Conservation (phyloP, 2,329 filamentous ascomycete genomes). For the Sporothrix sp. region DNA sequence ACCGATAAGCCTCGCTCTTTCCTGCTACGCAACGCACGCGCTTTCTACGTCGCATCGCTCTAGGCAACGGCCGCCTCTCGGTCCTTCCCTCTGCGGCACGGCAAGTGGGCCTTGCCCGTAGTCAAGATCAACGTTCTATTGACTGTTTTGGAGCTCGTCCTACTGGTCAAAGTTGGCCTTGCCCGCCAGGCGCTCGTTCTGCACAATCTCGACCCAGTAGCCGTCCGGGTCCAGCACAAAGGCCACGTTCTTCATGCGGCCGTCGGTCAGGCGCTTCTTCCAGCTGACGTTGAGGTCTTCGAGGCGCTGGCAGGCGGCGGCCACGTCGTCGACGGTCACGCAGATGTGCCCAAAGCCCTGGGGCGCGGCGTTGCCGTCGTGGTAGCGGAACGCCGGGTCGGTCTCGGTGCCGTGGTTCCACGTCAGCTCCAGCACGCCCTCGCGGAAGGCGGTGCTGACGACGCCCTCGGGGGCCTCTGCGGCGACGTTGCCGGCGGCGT, state of each 20-base stretch:
- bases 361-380: constrained; percentile 83
- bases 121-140: too few relatives aligned
- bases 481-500: constrained; percentile 48
- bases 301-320: constrained; percentile 77
- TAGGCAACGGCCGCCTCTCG: too few relatives aligned
- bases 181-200: constrained; percentile 60
- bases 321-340: constrained; percentile 77
- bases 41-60: too few relatives aligned
- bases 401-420: constrained; percentile 81
- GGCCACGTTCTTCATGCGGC: constrained; percentile 85
- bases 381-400: constrained; percentile 73
- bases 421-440: constrained; percentile 83
- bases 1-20: too few relatives aligned
- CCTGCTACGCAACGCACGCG: too few relatives aligned
- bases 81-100: too few relatives aligned
- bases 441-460: constrained; percentile 47
- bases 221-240: constrained; percentile 83
- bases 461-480: constrained; percentile 45
- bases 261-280: constrained; percentile 94
- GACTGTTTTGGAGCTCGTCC: too few relatives aligned
- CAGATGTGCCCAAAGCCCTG: constrained; percentile 94
- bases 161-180: constrained; percentile 38
- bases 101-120: too few relatives aligned
- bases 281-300: constrained; percentile 73
- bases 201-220: constrained; percentile 73